Evolutionary conservation across 257 asterid genomes (phyloP).

Genomic region (Galeopsis tetrahit): DNA sequence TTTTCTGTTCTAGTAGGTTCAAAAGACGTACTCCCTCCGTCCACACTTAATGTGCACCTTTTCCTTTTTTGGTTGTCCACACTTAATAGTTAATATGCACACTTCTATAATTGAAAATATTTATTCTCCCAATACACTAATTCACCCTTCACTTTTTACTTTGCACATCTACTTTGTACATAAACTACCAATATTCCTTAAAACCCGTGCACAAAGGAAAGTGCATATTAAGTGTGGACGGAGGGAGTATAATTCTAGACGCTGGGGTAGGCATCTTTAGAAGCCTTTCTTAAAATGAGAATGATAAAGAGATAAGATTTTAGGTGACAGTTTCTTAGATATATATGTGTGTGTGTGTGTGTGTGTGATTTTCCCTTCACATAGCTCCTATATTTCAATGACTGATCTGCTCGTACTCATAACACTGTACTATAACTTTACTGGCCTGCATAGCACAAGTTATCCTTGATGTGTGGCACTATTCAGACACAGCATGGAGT

Average conservation of each 20-base stretch:
- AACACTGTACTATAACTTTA: constrained; percentile 10
- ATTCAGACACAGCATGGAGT: background rate
- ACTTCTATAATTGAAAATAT: too few relatives aligned
- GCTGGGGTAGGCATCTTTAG: background rate
- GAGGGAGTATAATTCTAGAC: background rate
- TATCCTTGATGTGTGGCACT: constrained; percentile 10
- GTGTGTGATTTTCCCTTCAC: background rate
- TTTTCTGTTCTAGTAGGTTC: background rate
- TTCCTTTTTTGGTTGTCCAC: too few relatives aligned
- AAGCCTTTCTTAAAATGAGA: constrained; percentile 1
- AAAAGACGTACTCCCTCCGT: background rate
- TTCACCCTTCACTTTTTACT: too few relatives aligned
- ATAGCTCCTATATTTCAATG: background rate
- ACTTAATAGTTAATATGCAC: too few relatives aligned
- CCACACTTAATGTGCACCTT: too few relatives aligned
- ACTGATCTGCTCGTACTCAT: constrained; percentile 6
- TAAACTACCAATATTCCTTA: too few relatives aligned
- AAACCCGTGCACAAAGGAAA: too few relatives aligned
- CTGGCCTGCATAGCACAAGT: background rate
- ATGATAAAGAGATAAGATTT: background rate
- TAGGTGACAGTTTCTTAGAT: background rate
- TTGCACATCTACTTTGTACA: too few relatives aligned
- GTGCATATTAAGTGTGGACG: too few relatives aligned
- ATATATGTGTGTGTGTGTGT: too few relatives aligned
- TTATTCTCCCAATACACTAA: too few relatives aligned